These are phyloP conservation scores for Fomitiporia mediterranea DNA, from an alignment of 1,284 basidiomycete species.

Conservation along the genomic window DNA sequence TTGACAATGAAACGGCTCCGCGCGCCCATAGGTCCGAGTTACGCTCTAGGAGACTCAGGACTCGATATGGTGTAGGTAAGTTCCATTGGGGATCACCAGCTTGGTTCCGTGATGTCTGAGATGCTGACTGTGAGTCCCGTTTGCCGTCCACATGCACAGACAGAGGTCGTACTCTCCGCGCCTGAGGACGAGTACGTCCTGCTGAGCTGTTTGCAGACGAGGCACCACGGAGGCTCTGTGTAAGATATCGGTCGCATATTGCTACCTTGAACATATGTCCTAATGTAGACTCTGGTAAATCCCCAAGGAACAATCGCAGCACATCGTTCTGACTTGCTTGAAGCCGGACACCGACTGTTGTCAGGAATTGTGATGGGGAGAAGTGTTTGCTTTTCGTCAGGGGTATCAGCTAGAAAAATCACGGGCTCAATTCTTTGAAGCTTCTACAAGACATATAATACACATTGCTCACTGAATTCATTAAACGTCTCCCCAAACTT, in stretches of 20 bases:
- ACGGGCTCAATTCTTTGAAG: background rate
- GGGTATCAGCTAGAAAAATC: slow-evolving; percentile 55
- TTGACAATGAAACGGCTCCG: background rate
- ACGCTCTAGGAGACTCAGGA: slow-evolving; percentile 3
- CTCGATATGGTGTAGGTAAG: slow-evolving; percentile 1
- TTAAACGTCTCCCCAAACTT: slow-evolving; percentile 44
- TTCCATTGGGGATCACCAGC: slow-evolving; percentile 6
- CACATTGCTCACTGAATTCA: slow-evolving; percentile 41
- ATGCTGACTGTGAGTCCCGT: background rate
- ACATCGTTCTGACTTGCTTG: background rate
- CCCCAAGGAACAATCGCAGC: slow-evolving; percentile 4
- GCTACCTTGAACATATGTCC: slow-evolving; percentile 11
- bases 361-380: slow-evolving; percentile 6
- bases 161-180: slow-evolving; percentile 8
- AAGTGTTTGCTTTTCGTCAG: slow-evolving; percentile 44
- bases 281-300: slow-evolving; percentile 10
- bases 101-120: background rate
- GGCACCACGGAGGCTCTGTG: slow-evolving; percentile 3
- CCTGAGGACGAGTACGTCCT: slow-evolving; percentile 12
- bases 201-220: background rate
- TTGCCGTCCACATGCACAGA: background rate
- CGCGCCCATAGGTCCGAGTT: background rate
- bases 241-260: slow-evolving; percentile 17
- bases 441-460: slow-evolving; percentile 1
- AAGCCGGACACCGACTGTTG: slow-evolving; percentile 9